Percentiles rank a stretch among this genome's conserved stretches.
Conservation (phyloP, 352 stramenopile species). For the Pythium vanterpoolii region DNA sequence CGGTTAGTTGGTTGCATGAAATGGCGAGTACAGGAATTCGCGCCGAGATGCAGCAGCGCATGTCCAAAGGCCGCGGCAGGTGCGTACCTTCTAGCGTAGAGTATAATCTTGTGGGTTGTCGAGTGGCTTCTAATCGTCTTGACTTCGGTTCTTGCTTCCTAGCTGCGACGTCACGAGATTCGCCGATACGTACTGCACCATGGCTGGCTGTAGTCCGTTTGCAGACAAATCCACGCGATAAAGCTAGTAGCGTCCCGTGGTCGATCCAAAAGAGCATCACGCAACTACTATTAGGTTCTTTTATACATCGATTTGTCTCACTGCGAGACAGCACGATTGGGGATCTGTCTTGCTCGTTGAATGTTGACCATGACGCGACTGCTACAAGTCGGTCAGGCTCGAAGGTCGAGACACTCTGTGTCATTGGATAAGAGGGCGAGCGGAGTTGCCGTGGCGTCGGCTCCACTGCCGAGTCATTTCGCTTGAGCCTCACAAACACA, state of each 20-base stretch:
- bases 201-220: constrained; percentile 82
- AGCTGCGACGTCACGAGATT: constrained; percentile 85
- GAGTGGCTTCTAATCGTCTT: background rate
- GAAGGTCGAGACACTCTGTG: background rate
- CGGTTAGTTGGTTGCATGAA: constrained; percentile 63
- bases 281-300: constrained; percentile 20
- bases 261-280: background rate
- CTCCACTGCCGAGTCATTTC: background rate
- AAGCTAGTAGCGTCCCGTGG: background rate
- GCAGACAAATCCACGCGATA: constrained; percentile 81
- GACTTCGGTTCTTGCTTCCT: background rate
- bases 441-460: background rate
- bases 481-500: background rate
- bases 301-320: constrained; percentile 17
- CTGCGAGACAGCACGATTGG: constrained; percentile 4
- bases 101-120: background rate
- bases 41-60: constrained; percentile 71
- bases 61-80: constrained; percentile 82
- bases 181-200: constrained; percentile 81
- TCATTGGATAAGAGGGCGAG: background rate
- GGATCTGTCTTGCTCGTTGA: constrained; percentile 2
- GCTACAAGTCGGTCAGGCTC: background rate
- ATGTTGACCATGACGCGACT: constrained; percentile 19
- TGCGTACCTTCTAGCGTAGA: constrained; percentile 15
- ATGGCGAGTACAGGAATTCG: constrained; percentile 63